phyloP scores from a whole-genome alignment of 768 basidiomycete genomes.

The Boletus patriciae region DNA sequence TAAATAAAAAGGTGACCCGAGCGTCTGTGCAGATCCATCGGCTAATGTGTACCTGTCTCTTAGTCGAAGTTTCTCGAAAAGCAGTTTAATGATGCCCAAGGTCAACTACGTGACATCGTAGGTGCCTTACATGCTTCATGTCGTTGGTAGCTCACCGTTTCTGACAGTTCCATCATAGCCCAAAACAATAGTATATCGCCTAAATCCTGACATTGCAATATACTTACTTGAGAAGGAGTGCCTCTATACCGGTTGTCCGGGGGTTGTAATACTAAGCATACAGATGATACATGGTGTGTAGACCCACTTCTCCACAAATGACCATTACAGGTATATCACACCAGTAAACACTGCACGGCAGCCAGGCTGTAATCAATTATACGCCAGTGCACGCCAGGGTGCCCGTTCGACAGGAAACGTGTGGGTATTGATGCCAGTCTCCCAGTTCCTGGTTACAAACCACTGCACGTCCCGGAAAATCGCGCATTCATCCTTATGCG shows the following conservation, averaged over 20 bases:
- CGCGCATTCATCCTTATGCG: conserved; percentile 26
- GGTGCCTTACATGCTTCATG: conserved; percentile 23
- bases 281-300: conserved; percentile 1
- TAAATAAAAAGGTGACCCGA: conserved; percentile 79
- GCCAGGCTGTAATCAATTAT: conserved; percentile 8
- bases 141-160: conserved; percentile 5
- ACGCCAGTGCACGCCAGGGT: conserved; percentile 14
- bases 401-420: conserved; percentile 20
- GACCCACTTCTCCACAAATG: neutral
- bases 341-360: neutral
- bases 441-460: conserved; percentile 32
- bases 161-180: conserved; percentile 31
- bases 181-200: conserved; percentile 24
- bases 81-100: conserved; percentile 87
- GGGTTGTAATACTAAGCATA: neutral
- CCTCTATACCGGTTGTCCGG: neutral
- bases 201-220: conserved; percentile 9
- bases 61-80: conserved; percentile 92
- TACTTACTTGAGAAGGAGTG: neutral
- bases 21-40: neutral
- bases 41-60: neutral
- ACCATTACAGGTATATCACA: neutral
- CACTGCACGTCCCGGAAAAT: conserved; percentile 31
- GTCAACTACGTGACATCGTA: conserved; percentile 83
- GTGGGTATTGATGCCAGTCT: conserved; percentile 12